Evolutionary conservation across 352 stramenopile species (phyloP).

Genomic region (Pelagophyceae sp.): DNA sequence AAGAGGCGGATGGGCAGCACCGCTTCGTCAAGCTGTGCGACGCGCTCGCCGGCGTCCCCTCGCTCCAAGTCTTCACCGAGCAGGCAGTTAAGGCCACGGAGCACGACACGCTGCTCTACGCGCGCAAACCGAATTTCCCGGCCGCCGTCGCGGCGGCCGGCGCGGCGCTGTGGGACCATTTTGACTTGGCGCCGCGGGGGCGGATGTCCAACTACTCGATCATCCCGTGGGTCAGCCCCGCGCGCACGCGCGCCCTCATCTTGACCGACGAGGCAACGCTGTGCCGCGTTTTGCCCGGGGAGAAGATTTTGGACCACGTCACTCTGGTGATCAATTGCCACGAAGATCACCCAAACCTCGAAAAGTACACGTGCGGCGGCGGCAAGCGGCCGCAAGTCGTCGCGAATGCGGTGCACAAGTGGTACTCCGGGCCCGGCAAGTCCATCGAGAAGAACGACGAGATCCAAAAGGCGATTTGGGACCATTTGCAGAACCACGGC

Average conservation of each 20-base stretch:
- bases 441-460: constrained; percentile 2
- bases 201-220: constrained; percentile 1
- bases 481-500: not conserved
- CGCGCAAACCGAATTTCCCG: not conserved
- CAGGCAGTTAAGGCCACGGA: not conserved
- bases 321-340: constrained; percentile 17
- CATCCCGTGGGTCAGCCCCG: not conserved
- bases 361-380: not conserved
- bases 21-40: not conserved
- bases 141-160: not conserved
- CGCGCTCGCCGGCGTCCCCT: not conserved
- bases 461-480: constrained; percentile 2
- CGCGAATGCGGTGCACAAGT: constrained; percentile 11
- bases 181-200: constrained; percentile 1
- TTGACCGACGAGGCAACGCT: constrained; percentile 17
- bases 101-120: not conserved
- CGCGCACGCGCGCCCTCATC: not conserved
- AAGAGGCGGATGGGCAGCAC: constrained; percentile 10
- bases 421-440: not conserved
- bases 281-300: not conserved
- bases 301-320: constrained; percentile 6
- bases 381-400: not conserved
- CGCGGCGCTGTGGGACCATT: not conserved
- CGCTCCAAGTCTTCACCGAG: not conserved
- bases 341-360: not conserved